phyloP scores from a whole-genome alignment of 257 asterid genomes.

The Nicotiana paniculata region DNA sequence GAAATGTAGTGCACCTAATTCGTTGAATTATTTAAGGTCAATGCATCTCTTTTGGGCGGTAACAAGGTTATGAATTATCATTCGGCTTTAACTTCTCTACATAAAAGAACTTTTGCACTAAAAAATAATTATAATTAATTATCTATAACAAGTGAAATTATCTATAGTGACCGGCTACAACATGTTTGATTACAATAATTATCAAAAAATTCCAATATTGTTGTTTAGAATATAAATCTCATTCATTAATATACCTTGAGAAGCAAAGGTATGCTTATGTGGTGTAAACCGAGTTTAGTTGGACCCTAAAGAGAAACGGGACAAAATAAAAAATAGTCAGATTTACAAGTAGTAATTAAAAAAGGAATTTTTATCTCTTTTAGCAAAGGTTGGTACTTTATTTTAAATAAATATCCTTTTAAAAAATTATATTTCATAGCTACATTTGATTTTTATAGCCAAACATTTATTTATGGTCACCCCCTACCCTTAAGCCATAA shows the following conservation, averaged over 20 bases:
- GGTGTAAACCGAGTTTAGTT: no score
- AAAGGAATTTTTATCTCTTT: no score
- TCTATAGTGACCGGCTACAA: not conserved
- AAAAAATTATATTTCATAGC: no score
- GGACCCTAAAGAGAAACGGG: no score
- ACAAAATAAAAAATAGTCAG: no score
- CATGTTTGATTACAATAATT: not conserved
- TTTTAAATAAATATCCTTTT: no score
- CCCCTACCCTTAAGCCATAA: no score
- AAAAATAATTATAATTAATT: not conserved
- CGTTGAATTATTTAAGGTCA: not conserved
- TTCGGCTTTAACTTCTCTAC: not conserved
- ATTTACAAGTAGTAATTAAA: no score
- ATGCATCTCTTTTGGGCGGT: not conserved
- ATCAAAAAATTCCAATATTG: not conserved
- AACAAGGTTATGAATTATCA: not conserved
- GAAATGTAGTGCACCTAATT: constrained; percentile 2
- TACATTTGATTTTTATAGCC: no score
- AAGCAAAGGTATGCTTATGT: no score
- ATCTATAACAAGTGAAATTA: not conserved
- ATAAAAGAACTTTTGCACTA: not conserved
- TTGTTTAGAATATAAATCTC: not conserved
- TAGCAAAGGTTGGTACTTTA: no score
- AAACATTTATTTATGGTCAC: no score
- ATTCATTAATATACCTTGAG: not conserved